phyloP scores from a whole-genome alignment of 306 rosid genomes.

The Quercus suber region DNA sequence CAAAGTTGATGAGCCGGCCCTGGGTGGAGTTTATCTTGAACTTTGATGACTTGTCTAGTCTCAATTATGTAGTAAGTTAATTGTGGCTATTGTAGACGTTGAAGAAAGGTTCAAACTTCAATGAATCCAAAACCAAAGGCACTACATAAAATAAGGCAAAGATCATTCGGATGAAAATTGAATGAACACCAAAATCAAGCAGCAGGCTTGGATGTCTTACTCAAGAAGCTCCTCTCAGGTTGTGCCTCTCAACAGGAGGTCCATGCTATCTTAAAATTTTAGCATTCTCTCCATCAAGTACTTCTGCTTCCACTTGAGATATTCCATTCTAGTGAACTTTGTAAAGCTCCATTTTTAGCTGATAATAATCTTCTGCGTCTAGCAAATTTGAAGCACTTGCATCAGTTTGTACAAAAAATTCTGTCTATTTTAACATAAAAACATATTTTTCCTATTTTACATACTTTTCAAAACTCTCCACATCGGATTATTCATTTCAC shows the following conservation, averaged over 20 bases:
- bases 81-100: neutral
- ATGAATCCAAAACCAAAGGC: neutral
- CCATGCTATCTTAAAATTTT: neutral
- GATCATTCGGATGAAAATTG: neutral
- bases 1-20: no score
- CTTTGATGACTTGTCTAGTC: no score
- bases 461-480: no score
- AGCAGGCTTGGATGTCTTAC: neutral
- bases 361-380: conserved; percentile 25
- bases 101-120: neutral
- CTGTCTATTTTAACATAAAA: no score
- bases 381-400: no score
- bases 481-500: no score
- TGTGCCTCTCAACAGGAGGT: neutral
- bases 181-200: neutral
- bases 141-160: neutral
- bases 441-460: no score
- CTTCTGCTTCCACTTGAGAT: neutral
- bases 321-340: neutral
- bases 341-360: conserved; percentile 61
- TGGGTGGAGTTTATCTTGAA: no score
- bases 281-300: neutral
- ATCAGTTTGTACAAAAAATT: no score
- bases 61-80: neutral
- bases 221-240: neutral